Percentiles rank a stretch among this genome's conserved stretches.
phyloP scores from a whole-genome alignment of 306 rosid genomes.

The Corylus avellana region DNA sequence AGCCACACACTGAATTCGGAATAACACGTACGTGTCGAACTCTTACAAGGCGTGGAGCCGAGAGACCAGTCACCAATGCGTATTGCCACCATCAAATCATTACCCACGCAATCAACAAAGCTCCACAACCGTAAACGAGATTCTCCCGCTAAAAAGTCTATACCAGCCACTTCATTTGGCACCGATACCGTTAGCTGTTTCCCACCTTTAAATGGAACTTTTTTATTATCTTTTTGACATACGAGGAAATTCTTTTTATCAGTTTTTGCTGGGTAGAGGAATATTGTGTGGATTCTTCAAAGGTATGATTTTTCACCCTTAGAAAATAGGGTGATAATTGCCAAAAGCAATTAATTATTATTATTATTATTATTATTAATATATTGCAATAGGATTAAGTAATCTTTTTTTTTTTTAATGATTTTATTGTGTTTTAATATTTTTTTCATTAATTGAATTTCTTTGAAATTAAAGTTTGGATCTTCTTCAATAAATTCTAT shows the following conservation, averaged over 20 bases:
- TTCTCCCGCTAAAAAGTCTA: constrained; percentile 10
- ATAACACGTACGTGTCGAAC: neutral
- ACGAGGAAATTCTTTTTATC: neutral
- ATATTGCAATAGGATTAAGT: neutral
- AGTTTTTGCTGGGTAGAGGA: neutral
- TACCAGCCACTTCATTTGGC: neutral
- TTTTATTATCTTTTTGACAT: neutral
- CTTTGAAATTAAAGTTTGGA: neutral
- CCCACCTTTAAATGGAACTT: constrained; percentile 5
- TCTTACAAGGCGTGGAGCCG: neutral
- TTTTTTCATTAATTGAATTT: neutral
- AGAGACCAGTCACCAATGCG: neutral
- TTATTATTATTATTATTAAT: no score
- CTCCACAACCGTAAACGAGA: neutral
- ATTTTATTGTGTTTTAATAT: neutral
- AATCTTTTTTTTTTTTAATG: neutral
- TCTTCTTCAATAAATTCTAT: neutral
- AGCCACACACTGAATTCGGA: neutral
- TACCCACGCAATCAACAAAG: neutral
- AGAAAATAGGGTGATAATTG: neutral
- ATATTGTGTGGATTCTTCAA: constrained; percentile 20
- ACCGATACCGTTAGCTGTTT: neutral
- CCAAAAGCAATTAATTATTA: neutral
- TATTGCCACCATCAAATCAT: neutral
- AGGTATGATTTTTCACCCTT: constrained; percentile 12